phyloP scores from a whole-genome alignment of 1,284 basidiomycete species.

The Sporisorium scitamineum region DNA sequence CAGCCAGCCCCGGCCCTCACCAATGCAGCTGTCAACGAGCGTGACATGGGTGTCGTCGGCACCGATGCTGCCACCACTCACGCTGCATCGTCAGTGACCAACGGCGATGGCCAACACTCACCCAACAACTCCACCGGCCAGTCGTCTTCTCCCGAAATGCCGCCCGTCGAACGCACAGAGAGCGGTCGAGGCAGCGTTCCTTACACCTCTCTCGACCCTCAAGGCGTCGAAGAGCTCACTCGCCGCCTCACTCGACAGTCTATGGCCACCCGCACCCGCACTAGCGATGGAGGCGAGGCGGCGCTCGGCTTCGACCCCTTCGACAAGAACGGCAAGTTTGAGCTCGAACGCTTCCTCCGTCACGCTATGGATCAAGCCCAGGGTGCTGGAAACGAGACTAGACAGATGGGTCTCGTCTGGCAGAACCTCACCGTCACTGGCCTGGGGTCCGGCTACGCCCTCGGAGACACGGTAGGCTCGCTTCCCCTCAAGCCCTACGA shows the following conservation, averaged over 20 bases:
- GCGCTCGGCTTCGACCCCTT: conserved; percentile 49
- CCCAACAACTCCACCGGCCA: conserved; percentile 7
- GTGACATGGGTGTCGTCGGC: background rate
- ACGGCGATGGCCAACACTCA: background rate
- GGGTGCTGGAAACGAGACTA: conserved; percentile 51
- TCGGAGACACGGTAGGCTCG: conserved; percentile 45
- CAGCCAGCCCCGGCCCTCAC: conserved; percentile 28
- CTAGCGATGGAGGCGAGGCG: conserved; percentile 25
- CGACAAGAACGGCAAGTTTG: conserved; percentile 66
- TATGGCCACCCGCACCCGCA: conserved; percentile 11
- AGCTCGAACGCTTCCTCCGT: conserved; percentile 66
- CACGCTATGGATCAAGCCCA: conserved; percentile 58
- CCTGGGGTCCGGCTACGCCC: conserved; percentile 52
- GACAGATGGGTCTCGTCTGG: conserved; percentile 59
- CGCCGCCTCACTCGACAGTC: conserved; percentile 49
- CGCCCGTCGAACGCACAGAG: conserved; percentile 17
- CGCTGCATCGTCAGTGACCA: conserved; percentile 17
- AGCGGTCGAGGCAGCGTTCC: conserved; percentile 35
- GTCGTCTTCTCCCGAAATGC: conserved; percentile 16
- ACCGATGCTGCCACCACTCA: conserved; percentile 18
- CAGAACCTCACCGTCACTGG: conserved; percentile 58
- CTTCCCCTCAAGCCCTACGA: conserved; percentile 47
- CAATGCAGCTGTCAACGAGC: conserved; percentile 14
- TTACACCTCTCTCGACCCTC: conserved; percentile 35
- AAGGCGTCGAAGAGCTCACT: conserved; percentile 49